phyloP scores from a whole-genome alignment of 805 yeast species.

The Saccharomycopsis selenospora region DNA sequence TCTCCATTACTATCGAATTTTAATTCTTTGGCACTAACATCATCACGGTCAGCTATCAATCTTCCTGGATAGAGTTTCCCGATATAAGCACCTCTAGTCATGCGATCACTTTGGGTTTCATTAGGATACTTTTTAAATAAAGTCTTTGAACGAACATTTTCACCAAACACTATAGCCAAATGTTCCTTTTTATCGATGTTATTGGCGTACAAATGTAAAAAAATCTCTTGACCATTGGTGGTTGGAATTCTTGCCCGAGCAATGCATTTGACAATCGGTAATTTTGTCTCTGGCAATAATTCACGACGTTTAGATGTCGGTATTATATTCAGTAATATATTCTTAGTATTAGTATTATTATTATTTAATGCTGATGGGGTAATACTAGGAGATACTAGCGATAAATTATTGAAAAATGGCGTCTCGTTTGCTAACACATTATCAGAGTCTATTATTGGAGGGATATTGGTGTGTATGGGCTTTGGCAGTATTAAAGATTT shows the following conservation, averaged over 20 bases:
- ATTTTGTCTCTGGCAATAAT: constrained; percentile 17
- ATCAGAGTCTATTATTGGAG: not conserved
- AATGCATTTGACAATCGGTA: constrained; percentile 79
- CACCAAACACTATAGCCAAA: constrained; percentile 94
- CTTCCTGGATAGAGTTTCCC: constrained; percentile 91
- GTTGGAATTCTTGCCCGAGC: constrained; percentile 97
- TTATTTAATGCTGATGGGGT: constrained; percentile 8
- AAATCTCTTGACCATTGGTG: constrained; percentile 89
- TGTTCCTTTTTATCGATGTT: constrained; percentile 89
- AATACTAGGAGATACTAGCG: constrained; percentile 15
- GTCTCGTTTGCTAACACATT: not conserved
- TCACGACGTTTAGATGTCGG: no score
- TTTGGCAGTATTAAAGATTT: no score
- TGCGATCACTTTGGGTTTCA: constrained; percentile 86
- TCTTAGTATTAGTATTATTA: not conserved
- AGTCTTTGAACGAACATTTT: constrained; percentile 71
- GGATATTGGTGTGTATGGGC: no score
- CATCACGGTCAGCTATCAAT: constrained; percentile 56
- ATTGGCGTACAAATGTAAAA: constrained; percentile 81
- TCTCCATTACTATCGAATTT: constrained; percentile 37
- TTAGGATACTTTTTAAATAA: constrained; percentile 53
- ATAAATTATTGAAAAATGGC: constrained; percentile 12
- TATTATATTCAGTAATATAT: no score
- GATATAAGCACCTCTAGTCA: constrained; percentile 97
- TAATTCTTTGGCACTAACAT: constrained; percentile 31